Evolutionary conservation across 2,329 filamentous ascomycete genomes (phyloP).

Genomic region (Colletotrichum sp.): DNA sequence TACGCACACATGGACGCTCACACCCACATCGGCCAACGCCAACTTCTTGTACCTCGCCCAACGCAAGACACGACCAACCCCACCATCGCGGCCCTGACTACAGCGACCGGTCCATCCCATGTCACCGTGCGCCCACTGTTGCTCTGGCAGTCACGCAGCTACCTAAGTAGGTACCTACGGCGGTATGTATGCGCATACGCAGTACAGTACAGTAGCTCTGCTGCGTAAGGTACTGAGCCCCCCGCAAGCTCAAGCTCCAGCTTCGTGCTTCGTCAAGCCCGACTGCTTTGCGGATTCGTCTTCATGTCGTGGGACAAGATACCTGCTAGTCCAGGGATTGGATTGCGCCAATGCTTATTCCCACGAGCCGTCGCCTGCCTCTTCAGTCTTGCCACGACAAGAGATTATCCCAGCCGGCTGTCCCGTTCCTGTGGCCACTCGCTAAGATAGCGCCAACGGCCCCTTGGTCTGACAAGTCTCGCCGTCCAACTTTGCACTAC

Average conservation of each 20-base stretch:
- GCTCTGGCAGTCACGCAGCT: neutral
- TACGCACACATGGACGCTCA: neutral
- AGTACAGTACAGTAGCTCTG: neutral
- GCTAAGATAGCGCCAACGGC: neutral
- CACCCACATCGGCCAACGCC: neutral
- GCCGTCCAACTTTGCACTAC: neutral
- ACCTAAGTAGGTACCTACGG: neutral
- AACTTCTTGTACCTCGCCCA: neutral
- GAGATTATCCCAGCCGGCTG: neutral
- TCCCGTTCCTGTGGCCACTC: neutral
- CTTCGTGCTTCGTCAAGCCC: neutral
- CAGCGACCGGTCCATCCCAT: neutral
- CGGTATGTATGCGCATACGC: neutral
- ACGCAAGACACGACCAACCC: neutral
- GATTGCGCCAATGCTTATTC: neutral
- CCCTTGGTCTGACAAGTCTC: neutral
- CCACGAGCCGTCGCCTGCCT: neutral
- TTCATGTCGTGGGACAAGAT: neutral
- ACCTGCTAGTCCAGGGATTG: neutral
- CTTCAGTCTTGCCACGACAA: neutral
- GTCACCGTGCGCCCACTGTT: neutral
- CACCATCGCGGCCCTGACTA: neutral
- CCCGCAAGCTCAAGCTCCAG: neutral
- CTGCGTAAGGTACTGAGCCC: neutral
- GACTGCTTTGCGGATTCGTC: neutral